Percentiles rank a stretch among this genome's conserved stretches.
Evolutionary conservation across 306 rosid species (phyloP).

Genomic region (Pterocarpus macrocarpus): DNA sequence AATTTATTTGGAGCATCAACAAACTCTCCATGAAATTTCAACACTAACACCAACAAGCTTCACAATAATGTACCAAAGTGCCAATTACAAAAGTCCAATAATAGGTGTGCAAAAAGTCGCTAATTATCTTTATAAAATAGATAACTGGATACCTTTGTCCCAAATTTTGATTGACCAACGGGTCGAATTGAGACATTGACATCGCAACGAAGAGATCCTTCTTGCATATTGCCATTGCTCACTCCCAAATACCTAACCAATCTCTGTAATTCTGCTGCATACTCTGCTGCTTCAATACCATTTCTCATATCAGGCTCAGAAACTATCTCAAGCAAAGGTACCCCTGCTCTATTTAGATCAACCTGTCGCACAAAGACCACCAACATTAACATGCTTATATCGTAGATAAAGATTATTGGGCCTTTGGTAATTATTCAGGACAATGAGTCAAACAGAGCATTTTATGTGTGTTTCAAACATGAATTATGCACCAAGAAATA

Average conservation of each 20-base stretch:
- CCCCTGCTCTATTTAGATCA: constrained; percentile 98
- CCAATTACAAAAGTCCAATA: constrained; percentile 4
- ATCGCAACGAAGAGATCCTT: constrained; percentile 97
- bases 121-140: constrained; percentile 8
- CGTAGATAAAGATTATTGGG: constrained; percentile 7
- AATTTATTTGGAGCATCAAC: constrained; percentile 9
- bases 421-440: constrained; percentile 7
- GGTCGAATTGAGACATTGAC: constrained; percentile 94
- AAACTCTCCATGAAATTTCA: constrained; percentile 21
- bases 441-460: constrained; percentile 12
- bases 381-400: constrained; percentile 36
- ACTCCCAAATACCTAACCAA: constrained; percentile 92
- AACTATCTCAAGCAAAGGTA: constrained; percentile 97
- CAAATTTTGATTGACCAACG: constrained; percentile 77
- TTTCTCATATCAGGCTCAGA: constrained; percentile 98
- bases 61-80: constrained; percentile 10
- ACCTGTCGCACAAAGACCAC: constrained; percentile 64
- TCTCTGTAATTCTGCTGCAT: constrained; percentile 93
- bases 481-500: background rate
- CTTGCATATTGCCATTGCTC: constrained; percentile 98
- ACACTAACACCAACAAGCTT: constrained; percentile 16
- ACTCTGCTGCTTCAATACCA: constrained; percentile 98
- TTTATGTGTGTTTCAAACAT: constrained; percentile 1
- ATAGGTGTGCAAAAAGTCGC: background rate
- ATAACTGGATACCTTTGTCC: constrained; percentile 73